These are phyloP conservation scores for Monascus purpureus DNA, from an alignment of 495 filamentous ascomycete genomes.

Conservation along the genomic window DNA sequence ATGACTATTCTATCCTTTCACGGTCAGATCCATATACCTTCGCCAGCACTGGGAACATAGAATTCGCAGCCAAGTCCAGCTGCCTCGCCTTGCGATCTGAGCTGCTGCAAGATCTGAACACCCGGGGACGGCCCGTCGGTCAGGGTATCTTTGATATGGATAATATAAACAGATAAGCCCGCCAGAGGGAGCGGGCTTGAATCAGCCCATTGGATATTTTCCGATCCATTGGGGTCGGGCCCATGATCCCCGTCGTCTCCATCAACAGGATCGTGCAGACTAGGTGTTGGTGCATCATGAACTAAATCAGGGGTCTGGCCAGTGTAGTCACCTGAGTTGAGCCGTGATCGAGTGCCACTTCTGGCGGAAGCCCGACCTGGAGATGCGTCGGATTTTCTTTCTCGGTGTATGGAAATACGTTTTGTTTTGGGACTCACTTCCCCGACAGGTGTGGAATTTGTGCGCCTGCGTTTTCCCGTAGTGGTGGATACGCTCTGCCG, in stretches of 20 bases:
- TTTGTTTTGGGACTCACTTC: conserved; percentile 16
- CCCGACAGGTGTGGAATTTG: conserved; percentile 1
- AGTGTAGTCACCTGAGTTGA: conserved; percentile 1
- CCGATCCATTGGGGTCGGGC: conserved; percentile 1
- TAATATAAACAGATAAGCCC: conserved; percentile 54
- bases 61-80: conserved; percentile 66
- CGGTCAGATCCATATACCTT: conserved; percentile 28
- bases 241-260: conserved; percentile 4
- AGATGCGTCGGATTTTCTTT: conserved; percentile 1
- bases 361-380: neutral
- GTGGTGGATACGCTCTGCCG: neutral
- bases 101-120: conserved; percentile 52
- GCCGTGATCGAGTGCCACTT: conserved; percentile 1
- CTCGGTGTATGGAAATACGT: conserved; percentile 4
- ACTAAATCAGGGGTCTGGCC: conserved; percentile 5
- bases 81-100: conserved; percentile 44
- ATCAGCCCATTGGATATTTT: conserved; percentile 11
- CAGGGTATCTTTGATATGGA: conserved; percentile 70
- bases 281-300: conserved; percentile 2
- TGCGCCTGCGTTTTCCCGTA: conserved; percentile 20
- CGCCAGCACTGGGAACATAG: conserved; percentile 45
- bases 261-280: conserved; percentile 4
- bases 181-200: conserved; percentile 25
- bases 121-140: conserved; percentile 46
- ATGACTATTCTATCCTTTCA: too few species aligned